Conservation (phyloP, 768 basidiomycete species). For the Podaxis rugospora region DNA sequence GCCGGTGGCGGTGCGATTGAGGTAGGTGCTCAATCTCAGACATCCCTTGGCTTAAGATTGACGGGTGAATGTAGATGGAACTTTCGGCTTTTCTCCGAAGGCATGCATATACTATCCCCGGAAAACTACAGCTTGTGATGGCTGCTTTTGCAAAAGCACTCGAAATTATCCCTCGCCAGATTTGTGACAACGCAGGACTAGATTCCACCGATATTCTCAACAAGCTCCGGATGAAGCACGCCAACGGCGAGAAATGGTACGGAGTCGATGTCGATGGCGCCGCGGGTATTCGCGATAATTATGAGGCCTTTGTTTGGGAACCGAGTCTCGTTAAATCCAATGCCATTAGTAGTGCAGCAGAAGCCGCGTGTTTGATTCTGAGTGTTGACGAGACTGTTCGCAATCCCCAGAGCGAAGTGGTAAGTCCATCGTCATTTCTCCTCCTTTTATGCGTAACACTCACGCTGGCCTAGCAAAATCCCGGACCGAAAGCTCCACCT, state of each 20-base stretch:
- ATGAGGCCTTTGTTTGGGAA: slow-evolving; percentile 99
- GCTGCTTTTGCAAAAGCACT: slow-evolving; percentile 95
- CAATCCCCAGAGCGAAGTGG: slow-evolving; percentile 91
- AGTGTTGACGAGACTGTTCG: slow-evolving; percentile 97
- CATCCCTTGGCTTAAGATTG: not conserved
- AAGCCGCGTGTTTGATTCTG: slow-evolving; percentile 93
- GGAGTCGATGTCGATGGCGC: slow-evolving; percentile 93
- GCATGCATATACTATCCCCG: slow-evolving; percentile 88
- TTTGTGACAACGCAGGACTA: slow-evolving; percentile 96
- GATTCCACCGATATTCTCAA: slow-evolving; percentile 98
- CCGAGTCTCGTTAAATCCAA: slow-evolving; percentile 94
- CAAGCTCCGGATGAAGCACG: slow-evolving; percentile 96
- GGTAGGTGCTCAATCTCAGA: slow-evolving; percentile 37
- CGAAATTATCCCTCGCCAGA: slow-evolving; percentile 96
- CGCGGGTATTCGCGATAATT: slow-evolving; percentile 89
- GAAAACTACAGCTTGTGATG: slow-evolving; percentile 92
- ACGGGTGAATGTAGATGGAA: slow-evolving; percentile 69
- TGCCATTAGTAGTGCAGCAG: slow-evolving; percentile 91
- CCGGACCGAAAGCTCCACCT: slow-evolving; percentile 90
- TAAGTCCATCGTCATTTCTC: slow-evolving; percentile 33
- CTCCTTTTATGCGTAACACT: slow-evolving; percentile 16
- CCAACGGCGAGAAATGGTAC: slow-evolving; percentile 81
- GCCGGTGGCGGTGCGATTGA: slow-evolving; percentile 98
- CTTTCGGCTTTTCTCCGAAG: slow-evolving; percentile 91
- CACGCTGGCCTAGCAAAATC: slow-evolving; percentile 46